Evolutionary conservation across 202 grass and related monocot genomes (phyloP), one percentile per base, ranked within the genome.

Genomic region (Schoenoplectus triqueter): DNA sequence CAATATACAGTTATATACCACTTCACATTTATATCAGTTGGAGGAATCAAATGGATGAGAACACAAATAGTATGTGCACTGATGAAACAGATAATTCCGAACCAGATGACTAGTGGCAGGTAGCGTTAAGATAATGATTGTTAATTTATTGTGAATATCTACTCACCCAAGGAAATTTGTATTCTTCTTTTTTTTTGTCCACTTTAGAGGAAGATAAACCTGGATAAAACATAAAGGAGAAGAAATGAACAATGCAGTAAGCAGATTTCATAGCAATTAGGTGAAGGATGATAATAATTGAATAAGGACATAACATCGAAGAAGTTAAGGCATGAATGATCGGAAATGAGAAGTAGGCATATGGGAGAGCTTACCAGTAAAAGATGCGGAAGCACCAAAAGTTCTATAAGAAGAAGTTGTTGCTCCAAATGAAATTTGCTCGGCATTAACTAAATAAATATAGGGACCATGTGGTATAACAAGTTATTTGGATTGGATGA

Each of bases 311-410:
- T 78, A 13, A 73, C 56, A 76, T 78, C 11, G 57, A 59, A 57
- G 5, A 59, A n/a, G 56, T 31, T 31, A 31, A 31, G 31, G 13
- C 73, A 78, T 57, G 5, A 57, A 31, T 22, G 8, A 6, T 31
- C 22, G 71, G 47, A 74, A 74, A 41, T 41, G 13, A 41, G 22
- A 59, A 78, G 4, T 31, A 31, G 31, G 31, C 9, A 45, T 57
- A 3, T 57, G 15, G 11, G 20, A 42, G 39, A 17, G 2, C 14
- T 78, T 78, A 78, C 54, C 31, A 45, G 71, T 51, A 74, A 52
- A 74, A 31, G 52, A 78, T 60, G 52, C 31, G 42, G 54, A 78
- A 60, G 74, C 22, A 78, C 74, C 74, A 78, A 60, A 78, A 60
- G 14, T 78, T 18, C n/a, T 21, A 73, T 73, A 51, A 51, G 70